Evolutionary conservation across 2,329 filamentous ascomycete genomes (phyloP).

Genomic region (Ascochyta lentis): DNA sequence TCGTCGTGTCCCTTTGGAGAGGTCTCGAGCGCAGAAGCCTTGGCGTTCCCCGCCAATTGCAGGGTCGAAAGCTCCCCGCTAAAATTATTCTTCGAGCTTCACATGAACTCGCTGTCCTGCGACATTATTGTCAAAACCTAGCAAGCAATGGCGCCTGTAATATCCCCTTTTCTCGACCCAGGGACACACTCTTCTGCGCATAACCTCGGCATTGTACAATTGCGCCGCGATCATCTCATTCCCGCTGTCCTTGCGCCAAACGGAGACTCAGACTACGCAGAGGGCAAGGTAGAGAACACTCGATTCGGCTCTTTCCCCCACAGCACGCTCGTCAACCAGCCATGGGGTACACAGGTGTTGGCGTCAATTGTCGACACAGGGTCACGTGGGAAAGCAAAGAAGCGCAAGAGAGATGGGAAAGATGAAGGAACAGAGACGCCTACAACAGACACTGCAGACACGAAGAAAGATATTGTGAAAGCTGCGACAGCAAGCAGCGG

Average conservation of each 20-base stretch:
- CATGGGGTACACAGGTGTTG: slow-evolving; percentile 91
- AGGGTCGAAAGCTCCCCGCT: slow-evolving; percentile 34
- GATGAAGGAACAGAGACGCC: slow-evolving; percentile 34
- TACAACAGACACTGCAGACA: slow-evolving; percentile 35
- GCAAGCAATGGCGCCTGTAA: slow-evolving; percentile 32
- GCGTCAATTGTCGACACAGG: slow-evolving; percentile 92
- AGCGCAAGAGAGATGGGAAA: slow-evolving; percentile 56
- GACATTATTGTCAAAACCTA: neutral
- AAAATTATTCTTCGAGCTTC: slow-evolving; percentile 21
- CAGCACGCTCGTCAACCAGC: slow-evolving; percentile 66
- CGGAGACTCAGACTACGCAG: slow-evolving; percentile 51
- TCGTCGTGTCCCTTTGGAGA: slow-evolving; percentile 34
- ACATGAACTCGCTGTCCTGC: neutral
- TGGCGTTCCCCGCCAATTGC: slow-evolving; percentile 32
- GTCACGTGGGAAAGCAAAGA: slow-evolving; percentile 71
- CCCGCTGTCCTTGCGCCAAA: slow-evolving; percentile 66
- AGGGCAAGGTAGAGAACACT: slow-evolving; percentile 74
- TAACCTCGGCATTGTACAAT: slow-evolving; percentile 80
- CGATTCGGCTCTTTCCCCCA: slow-evolving; percentile 80
- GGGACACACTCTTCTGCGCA: slow-evolving; percentile 67
- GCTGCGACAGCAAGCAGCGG: slow-evolving; percentile 65
- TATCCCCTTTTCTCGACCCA: slow-evolving; percentile 81
- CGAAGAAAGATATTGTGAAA: slow-evolving; percentile 41
- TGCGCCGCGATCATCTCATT: slow-evolving; percentile 84
- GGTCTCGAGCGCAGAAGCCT: slow-evolving; percentile 31